A percentile compares a stretch with the other conserved stretches of the same genome.
These are phyloP conservation scores for Thermomucor indicae-seudaticae DNA, from an alignment of 371 early-diverging fungal genomes.

Conservation along the genomic window DNA sequence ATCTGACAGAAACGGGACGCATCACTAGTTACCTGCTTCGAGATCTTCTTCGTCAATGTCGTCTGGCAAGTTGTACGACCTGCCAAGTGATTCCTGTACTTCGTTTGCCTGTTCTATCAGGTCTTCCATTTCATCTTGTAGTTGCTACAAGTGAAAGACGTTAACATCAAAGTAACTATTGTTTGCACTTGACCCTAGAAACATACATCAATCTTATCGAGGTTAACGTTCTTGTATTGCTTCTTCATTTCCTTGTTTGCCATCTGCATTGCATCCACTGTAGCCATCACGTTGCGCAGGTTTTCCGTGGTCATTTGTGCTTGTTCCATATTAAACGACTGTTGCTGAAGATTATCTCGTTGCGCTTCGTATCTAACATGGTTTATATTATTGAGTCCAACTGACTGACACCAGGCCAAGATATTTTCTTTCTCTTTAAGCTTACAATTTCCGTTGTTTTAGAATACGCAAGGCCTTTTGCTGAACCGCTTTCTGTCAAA, in stretches of 20 bases:
- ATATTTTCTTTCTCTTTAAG: background rate
- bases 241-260: conserved; percentile 92
- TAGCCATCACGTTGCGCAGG: conserved; percentile 87
- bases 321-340: conserved; percentile 98
- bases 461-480: conserved; percentile 86
- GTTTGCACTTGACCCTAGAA: too few relatives aligned
- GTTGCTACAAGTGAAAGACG: conserved; percentile 51
- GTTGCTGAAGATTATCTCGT: conserved; percentile 88
- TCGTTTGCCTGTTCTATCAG: conserved; percentile 93
- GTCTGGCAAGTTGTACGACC: conserved; percentile 90
- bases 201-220: conserved; percentile 90
- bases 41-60: conserved; percentile 95
- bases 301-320: conserved; percentile 92
- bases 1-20: too few relatives aligned
- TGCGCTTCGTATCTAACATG: conserved; percentile 78
- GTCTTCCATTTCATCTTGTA: conserved; percentile 98
- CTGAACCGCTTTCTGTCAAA: conserved; percentile 77
- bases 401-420: background rate
- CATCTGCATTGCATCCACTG: conserved; percentile 92
- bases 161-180: too few relatives aligned
- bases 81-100: conserved; percentile 88
- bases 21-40: conserved; percentile 73
- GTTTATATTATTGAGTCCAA: background rate
- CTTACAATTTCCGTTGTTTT: conserved; percentile 88
- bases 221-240: conserved; percentile 89